Percentiles rank a stretch among this genome's conserved stretches.
Conservation (phyloP, 2,329 filamentous ascomycete species). For the Penicillium italicum region DNA sequence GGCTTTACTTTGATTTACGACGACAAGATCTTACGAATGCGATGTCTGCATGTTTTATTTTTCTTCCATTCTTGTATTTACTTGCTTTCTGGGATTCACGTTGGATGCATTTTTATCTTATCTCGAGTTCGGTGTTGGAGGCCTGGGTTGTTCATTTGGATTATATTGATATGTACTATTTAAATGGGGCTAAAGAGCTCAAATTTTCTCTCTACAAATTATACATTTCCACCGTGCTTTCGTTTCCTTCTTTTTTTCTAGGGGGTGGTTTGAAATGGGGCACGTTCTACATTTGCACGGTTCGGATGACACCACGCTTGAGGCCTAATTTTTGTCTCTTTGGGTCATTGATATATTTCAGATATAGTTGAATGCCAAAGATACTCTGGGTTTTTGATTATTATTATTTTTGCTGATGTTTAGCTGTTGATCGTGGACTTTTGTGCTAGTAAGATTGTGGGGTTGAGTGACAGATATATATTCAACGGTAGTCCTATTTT, state of each 20-base stretch:
- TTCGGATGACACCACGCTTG: neutral
- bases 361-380: neutral
- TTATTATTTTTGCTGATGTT: no score
- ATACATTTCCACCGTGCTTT: no score
- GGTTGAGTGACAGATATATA: neutral
- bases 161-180: neutral
- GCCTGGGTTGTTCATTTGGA: neutral
- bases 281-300: neutral
- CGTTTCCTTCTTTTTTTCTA: neutral
- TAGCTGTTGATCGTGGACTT: neutral
- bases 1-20: neutral
- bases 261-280: neutral
- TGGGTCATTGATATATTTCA: neutral
- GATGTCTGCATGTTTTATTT: neutral
- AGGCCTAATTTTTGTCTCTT: neutral
- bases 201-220: no score
- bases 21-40: slow-evolving; percentile 5
- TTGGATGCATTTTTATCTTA: neutral
- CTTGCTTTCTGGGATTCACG: neutral
- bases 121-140: neutral
- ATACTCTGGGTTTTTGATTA: no score
- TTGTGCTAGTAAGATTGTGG: neutral
- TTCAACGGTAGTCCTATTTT: neutral
- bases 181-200: neutral
- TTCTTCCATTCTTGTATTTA: neutral